Base-by-base conservation (phyloP, 1,139 yeast genomes). In the Yamadazyma atmosphaerica region DNA sequence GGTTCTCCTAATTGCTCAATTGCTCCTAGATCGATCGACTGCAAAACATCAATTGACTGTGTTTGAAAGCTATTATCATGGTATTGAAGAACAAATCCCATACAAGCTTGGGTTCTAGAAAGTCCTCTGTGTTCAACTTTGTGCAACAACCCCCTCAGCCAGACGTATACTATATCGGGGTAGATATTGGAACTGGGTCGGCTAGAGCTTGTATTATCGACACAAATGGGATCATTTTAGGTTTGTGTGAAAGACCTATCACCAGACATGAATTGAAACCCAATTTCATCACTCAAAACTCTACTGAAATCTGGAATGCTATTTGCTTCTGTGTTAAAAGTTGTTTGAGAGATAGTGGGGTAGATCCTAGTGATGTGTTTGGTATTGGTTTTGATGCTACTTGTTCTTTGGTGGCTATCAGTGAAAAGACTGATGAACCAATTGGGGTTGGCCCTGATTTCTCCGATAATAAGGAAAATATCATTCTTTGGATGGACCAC, bases 351-450 rank as follows among this genome's bases (percentile, higher is more conserved):
- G 95, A 88, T 41, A 77, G 94, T 4, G 84, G 83, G 3, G 79
- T 89, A 30, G 83, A 83, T 38, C 81, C 86, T 1, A 54, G 65
- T 4, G 71, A 72, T 16, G 84, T 92, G 27, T 77, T 75, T 52
- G 98, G 98, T 41, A 79, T 92, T 49, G 98, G 98, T 1, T 92
- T 90, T 53, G 98, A 92, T 63, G 98, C 97, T 22, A 92, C 98
- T 18, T 92, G 98, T 62, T 92, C 98, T 1, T 71, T 92, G 44
- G 96, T 89, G 17, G 96, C 82, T 1, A 68, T 90, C 33, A 72
- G 81, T 41, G 86, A 84, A 47, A 61, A 70, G 15, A 68, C 75
- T 29, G 89, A 86, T 54, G 60, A 69, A 34, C 96, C 96, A 3
- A 76, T 86, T 33, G 88, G 85, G 0, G 98, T 90, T 12, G 98